Conservation (phyloP, 768 basidiomycete genomes). For the Suillus alpinus region DNA sequence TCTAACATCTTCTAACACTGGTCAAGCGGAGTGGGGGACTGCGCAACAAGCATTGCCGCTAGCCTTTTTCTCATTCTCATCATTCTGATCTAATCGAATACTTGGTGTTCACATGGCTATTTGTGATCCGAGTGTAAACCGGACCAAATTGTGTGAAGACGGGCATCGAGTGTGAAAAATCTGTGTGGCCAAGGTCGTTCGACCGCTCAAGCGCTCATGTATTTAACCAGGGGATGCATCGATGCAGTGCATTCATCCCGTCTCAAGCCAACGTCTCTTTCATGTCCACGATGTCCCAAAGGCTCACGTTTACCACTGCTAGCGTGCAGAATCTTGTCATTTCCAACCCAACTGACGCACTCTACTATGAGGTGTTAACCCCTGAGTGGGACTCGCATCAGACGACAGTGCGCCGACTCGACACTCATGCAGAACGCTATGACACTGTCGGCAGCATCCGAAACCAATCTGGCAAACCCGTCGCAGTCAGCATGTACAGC, state of each 20-base stretch:
- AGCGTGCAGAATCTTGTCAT: constrained; percentile 35
- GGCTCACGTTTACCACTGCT: constrained; percentile 38
- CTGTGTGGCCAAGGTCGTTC: background rate
- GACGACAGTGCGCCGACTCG: constrained; percentile 34
- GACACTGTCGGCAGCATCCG: constrained; percentile 30
- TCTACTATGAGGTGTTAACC: constrained; percentile 41
- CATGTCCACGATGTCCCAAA: constrained; percentile 21
- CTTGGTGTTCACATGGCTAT: background rate
- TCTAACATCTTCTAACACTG: background rate
- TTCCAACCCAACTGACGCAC: constrained; percentile 34
- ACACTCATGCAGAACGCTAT: constrained; percentile 28
- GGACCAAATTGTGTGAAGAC: background rate
- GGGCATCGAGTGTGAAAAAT: background rate
- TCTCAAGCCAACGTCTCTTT: background rate
- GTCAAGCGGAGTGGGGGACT: background rate
- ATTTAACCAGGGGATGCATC: background rate
- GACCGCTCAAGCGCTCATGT: background rate
- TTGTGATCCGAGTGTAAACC: background rate
- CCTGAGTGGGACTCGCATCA: constrained; percentile 33
- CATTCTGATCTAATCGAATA: background rate
- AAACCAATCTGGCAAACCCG: constrained; percentile 28
- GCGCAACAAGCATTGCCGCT: background rate
- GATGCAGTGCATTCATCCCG: background rate
- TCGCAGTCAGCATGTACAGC: constrained; percentile 29
- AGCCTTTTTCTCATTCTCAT: background rate